Base-by-base conservation (phyloP, 1,139 yeast species). In the Pichia kudriavzevii region DNA sequence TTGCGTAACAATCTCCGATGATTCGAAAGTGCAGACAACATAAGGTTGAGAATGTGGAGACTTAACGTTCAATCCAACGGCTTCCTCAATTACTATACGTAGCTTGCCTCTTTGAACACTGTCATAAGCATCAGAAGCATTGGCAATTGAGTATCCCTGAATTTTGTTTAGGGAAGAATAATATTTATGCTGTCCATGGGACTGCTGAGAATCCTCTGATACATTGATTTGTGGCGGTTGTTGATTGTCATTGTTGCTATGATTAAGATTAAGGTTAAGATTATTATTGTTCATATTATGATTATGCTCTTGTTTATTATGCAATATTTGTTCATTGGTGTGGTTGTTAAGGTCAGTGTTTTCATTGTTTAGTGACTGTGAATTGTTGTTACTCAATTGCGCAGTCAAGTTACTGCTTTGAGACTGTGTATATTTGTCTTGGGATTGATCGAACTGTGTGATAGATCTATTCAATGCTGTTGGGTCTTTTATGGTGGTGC, bases 21-120 rank as follows among this genome's bases (percentile, higher is more conserved):
- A 80, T 55, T 87, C 95, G 61, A 83, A 88, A 2, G 95, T 83
- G 58, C 95, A 84, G 22, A 88, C 95, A 17, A 84, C 95, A 56
- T 88, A 88, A 3, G 95, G 95, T 49, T 75, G 79, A 7, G 85
- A 69, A 45, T 58, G 58, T 10, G 69, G 63, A 3, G 73, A 60
- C 36, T 66, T 64, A 20, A 78, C 72, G 30, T 69, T 63, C 43
- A 87, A 65, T 46, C 75, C 79, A 40, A 69, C 71, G 3, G 95
- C 96, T 56, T 84, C 91, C 26, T 81, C 65, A 46, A 91, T 85
- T 31, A 75, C 74, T 32, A 91, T 87, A 50, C 76, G 75, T 36
- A 91, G 68, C 56, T 82, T 83, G 31, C 97, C 97, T 56, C 81
- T 73, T 32, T 87, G 85, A 28, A 74, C 68, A 11, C 55, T 46